A percentile compares a stretch with the other conserved stretches of the same genome.
Evolutionary conservation across 2,329 filamentous ascomycete genomes (phyloP).

Genomic region (Fusarium sp.): DNA sequence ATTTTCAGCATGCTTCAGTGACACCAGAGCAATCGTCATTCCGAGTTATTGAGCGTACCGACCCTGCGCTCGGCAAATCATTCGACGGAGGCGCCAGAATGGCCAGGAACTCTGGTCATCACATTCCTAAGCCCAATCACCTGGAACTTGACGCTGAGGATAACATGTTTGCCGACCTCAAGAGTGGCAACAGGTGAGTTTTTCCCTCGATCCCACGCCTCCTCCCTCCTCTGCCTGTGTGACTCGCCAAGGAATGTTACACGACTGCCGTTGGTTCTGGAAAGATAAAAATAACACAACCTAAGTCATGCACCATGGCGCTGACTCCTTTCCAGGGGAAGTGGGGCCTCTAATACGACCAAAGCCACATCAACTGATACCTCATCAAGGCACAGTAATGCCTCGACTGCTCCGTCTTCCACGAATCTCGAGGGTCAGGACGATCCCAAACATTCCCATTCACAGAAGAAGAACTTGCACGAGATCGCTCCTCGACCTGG

Average conservation of each 20-base stretch:
- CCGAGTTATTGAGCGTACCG: conserved; percentile 65
- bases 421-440: conserved; percentile 51
- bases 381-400: conserved; percentile 70
- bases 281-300: conserved; percentile 41
- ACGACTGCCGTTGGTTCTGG: conserved; percentile 27
- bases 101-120: conserved; percentile 49
- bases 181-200: conserved; percentile 64
- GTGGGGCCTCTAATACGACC: conserved; percentile 69
- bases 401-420: conserved; percentile 69
- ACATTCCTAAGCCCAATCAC: conserved; percentile 51
- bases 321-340: conserved; percentile 60
- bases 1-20: conserved; percentile 61
- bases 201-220: conserved; percentile 8
- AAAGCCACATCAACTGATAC: conserved; percentile 68
- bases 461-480: conserved; percentile 51
- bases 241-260: conserved; percentile 35
- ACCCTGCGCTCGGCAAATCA: conserved; percentile 55
- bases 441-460: conserved; percentile 45
- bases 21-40: conserved; percentile 62
- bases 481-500: conserved; percentile 51
- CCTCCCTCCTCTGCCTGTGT: conserved; percentile 25
- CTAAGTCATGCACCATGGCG: conserved; percentile 40
- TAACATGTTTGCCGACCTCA: conserved; percentile 67
- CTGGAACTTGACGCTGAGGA: conserved; percentile 59
- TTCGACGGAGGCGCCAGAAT: conserved; percentile 61